A percentile compares a stretch with the other conserved stretches of the same genome.
phyloP scores from a whole-genome alignment of 352 stramenopile genomes.

The Phytophthora fragariaefolia region DNA sequence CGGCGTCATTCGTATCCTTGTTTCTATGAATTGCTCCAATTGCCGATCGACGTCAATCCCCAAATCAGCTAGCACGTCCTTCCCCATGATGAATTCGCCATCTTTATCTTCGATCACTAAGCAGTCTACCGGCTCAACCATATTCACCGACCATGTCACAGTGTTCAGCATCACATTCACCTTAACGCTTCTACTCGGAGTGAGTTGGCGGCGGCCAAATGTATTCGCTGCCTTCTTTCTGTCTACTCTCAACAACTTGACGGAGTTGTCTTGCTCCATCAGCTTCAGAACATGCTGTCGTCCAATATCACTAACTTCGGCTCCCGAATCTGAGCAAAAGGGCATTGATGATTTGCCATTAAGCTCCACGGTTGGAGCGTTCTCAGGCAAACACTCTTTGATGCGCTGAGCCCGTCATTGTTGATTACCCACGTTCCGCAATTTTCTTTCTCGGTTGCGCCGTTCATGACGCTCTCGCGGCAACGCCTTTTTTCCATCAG shows the following conservation, averaged over 20 bases:
- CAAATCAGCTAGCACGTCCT: background rate
- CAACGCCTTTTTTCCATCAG: conserved; percentile 11
- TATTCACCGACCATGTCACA: background rate
- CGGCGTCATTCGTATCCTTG: background rate
- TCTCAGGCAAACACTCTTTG: conserved; percentile 3
- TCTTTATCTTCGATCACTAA: background rate
- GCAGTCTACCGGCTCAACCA: background rate
- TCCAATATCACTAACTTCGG: conserved; percentile 1
- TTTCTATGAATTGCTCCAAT: conserved; percentile 1
- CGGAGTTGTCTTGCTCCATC: background rate
- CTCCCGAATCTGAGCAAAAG: conserved; percentile 9
- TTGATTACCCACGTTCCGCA: background rate
- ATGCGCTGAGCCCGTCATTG: conserved; percentile 5
- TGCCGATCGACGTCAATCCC: conserved; percentile 1
- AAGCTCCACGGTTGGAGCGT: background rate
- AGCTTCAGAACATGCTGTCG: background rate
- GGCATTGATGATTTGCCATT: conserved; percentile 10
- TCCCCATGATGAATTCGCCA: conserved; percentile 1
- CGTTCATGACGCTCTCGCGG: conserved; percentile 1
- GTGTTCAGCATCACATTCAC: conserved; percentile 3
- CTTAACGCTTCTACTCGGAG: background rate
- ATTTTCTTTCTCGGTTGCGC: background rate
- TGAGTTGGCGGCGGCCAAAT: background rate
- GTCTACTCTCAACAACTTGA: background rate
- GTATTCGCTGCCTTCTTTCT: background rate